Conservation (phyloP, 2,329 filamentous ascomycete species). For the Cladosporium oxysporum region DNA sequence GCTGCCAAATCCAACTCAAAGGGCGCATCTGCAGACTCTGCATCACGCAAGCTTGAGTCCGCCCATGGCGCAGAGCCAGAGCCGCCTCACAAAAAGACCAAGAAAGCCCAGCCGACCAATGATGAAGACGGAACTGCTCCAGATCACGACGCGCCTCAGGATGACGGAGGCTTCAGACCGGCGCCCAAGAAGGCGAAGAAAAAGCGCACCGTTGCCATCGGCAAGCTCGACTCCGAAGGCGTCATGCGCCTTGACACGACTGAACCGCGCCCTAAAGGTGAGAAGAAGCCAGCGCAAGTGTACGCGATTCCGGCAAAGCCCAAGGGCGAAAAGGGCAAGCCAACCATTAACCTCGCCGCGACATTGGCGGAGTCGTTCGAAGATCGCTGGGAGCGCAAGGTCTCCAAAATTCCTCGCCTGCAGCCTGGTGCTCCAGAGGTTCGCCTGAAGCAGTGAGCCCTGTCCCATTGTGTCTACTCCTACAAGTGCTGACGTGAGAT, state of each 20-base stretch:
- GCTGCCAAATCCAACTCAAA: background rate
- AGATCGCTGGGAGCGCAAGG: constrained; percentile 13
- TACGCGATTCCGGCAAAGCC: constrained; percentile 5
- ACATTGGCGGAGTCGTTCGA: constrained; percentile 14
- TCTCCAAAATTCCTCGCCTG: constrained; percentile 20
- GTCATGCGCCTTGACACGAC: constrained; percentile 16
- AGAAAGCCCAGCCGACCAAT: background rate
- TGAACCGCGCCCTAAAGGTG: constrained; percentile 4
- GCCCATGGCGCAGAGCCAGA: background rate
- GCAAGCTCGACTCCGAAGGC: constrained; percentile 11
- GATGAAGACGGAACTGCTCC: background rate
- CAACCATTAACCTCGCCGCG: constrained; percentile 9
- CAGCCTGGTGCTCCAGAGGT: constrained; percentile 28
- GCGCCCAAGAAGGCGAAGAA: constrained; percentile 4
- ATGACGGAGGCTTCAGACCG: constrained; percentile 2
- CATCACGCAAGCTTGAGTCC: background rate
- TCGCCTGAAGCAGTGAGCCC: constrained; percentile 26
- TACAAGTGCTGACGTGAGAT: constrained; percentile 9
- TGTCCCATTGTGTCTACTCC: background rate
- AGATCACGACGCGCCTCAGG: background rate
- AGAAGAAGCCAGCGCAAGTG: constrained; percentile 11
- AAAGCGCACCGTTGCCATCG: constrained; percentile 5
- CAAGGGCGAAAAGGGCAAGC: background rate
- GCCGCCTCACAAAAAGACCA: constrained; percentile 5
- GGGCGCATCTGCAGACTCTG: background rate